phyloP scores from a whole-genome alignment of 352 stramenopile genomes.

The Pythium volutum region DNA sequence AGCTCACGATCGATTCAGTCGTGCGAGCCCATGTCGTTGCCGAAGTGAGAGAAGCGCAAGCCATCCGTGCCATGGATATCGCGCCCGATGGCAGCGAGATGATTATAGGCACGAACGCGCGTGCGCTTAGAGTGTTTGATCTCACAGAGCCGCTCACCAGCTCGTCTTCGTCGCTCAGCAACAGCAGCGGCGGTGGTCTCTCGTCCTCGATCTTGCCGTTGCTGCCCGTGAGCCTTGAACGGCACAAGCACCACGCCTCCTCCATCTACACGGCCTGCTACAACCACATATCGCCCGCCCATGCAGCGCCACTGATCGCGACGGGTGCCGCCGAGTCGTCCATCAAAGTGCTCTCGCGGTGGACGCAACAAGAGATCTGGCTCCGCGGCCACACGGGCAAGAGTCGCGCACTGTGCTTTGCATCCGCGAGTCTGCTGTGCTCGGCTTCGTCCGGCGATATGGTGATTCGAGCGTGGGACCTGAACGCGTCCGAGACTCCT shows the following conservation, averaged over 20 bases:
- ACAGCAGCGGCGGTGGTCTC: neutral
- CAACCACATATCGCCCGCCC: slow-evolving; percentile 22
- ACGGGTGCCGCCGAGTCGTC: slow-evolving; percentile 53
- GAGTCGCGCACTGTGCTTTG: slow-evolving; percentile 48
- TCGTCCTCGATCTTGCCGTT: slow-evolving; percentile 35
- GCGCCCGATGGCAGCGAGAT: slow-evolving; percentile 35
- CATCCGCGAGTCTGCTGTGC: slow-evolving; percentile 33
- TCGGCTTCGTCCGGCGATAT: slow-evolving; percentile 39
- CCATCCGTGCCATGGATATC: slow-evolving; percentile 52
- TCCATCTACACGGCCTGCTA: slow-evolving; percentile 57
- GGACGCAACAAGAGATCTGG: slow-evolving; percentile 25
- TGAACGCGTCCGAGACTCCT: slow-evolving; percentile 18
- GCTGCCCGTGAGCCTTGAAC: slow-evolving; percentile 48
- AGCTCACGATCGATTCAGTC: slow-evolving; percentile 40
- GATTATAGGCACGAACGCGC: slow-evolving; percentile 62
- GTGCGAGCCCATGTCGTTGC: slow-evolving; percentile 48
- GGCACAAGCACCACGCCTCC: slow-evolving; percentile 57
- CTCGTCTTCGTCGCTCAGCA: neutral
- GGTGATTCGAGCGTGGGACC: slow-evolving; percentile 54
- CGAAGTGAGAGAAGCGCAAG: slow-evolving; percentile 51
- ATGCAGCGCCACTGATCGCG: slow-evolving; percentile 33
- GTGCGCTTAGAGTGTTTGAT: slow-evolving; percentile 53
- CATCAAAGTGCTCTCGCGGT: slow-evolving; percentile 51
- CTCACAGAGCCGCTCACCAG: slow-evolving; percentile 21
- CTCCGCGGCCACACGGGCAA: slow-evolving; percentile 45